Evolutionary conservation across 345 rosid species (phyloP).

Genomic region (Hibiscus trionum): DNA sequence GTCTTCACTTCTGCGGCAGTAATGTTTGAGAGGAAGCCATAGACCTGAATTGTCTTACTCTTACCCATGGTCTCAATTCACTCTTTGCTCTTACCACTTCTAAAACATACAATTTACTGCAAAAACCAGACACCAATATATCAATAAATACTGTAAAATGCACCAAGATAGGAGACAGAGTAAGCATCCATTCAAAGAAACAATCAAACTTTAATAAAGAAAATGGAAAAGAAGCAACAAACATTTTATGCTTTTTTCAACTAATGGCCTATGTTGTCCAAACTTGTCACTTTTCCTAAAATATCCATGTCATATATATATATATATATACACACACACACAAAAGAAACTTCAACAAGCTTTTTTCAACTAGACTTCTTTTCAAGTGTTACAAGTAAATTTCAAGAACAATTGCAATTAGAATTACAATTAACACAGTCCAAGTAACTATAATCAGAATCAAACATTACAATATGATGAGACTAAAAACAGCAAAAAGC

Average conservation of each 20-base stretch:
- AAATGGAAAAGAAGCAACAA: neutral
- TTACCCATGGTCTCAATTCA: conserved; percentile 1
- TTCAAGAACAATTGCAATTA: no score
- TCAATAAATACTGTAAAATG: neutral
- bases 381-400: no score
- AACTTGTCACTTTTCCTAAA: no score
- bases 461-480: no score
- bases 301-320: no score
- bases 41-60: conserved; percentile 13
- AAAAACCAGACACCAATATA: neutral
- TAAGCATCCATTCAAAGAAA: neutral
- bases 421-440: no score
- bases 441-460: no score
- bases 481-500: no score
- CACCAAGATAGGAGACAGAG: neutral
- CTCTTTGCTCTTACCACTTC: neutral
- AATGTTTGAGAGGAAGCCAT: neutral
- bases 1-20: neutral
- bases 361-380: no score
- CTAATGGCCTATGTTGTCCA: neutral
- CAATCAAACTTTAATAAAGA: neutral
- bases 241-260: no score
- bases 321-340: no score
- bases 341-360: no score
- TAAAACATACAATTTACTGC: neutral